These are phyloP conservation scores for Haplographium delicatum DNA, from an alignment of 495 filamentous ascomycete species.

Conservation along the genomic window DNA sequence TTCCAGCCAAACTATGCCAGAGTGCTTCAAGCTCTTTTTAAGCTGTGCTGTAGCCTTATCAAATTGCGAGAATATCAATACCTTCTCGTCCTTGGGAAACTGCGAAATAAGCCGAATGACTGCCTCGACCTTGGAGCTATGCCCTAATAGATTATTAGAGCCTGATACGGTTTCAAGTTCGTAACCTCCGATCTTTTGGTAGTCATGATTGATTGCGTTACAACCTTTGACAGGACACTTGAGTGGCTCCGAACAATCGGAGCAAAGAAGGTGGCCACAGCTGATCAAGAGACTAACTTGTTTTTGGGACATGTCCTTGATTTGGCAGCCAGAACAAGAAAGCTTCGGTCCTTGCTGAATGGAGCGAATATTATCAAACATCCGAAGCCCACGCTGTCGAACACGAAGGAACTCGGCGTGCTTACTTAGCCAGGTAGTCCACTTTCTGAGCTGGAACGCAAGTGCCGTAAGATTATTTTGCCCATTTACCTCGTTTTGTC, in stretches of 20 bases:
- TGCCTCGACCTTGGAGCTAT: constrained; percentile 43
- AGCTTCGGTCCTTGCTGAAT: neutral
- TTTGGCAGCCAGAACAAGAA: neutral
- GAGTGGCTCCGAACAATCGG: neutral
- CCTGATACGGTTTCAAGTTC: constrained; percentile 5
- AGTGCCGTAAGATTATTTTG: neutral
- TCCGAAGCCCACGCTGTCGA: neutral
- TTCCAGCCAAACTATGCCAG: constrained; percentile 21
- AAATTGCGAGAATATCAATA: constrained; percentile 50
- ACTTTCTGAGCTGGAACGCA: neutral
- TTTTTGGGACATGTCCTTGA: neutral
- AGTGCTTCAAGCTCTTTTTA: constrained; percentile 22
- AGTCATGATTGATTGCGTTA: neutral
- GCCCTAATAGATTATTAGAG: constrained; percentile 9
- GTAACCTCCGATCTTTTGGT: neutral
- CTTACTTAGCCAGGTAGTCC: neutral
- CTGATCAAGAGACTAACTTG: neutral
- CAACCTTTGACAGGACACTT: neutral
- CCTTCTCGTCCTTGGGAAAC: constrained; percentile 40
- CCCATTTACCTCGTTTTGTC: neutral
- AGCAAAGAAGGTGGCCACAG: neutral
- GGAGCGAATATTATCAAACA: neutral
- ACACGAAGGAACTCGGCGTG: neutral
- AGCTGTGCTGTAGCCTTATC: constrained; percentile 35
- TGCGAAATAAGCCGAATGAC: constrained; percentile 40